Evolutionary conservation across 441 rosid species (phyloP), one percentile per base, ranked within the genome.

Genomic region (Bocquillonia castaneifolia): DNA sequence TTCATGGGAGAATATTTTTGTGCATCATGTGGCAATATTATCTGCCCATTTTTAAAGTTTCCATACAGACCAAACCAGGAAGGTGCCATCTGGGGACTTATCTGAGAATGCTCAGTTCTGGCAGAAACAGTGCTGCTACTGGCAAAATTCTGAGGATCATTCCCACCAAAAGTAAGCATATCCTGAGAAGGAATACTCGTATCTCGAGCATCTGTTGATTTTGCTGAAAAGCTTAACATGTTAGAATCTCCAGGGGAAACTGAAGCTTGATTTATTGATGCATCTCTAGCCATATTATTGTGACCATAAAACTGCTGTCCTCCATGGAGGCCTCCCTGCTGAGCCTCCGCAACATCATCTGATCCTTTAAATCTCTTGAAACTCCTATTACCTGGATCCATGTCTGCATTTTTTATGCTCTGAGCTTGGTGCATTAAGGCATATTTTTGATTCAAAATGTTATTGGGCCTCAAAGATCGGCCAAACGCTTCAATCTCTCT

Each of bases 61-160:
- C 93, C 91, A 77, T 77, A 83, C 75, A 78, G 88, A 80, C 77
- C 85, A 71, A 85, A 88, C 96, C 95, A 88, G 59, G 95, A 81
- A 53, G 95, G 88, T 31, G 87, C 92, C 85, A 83, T 84, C 77
- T 79, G 92, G 64, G 85, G 85, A 81, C 86, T 88, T 71, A 85
- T 75, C 68, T 84, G 86, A 59, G 83, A 73, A 71, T 77, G 77
- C 61, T 82, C 86, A 56, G 76, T 72, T 78, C 73, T 81, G 59
- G 63, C 74, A 56, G 73, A 67, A 75, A 74, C 77, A 63, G 71
- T 48, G 70, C 67, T 79, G 71, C 76, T 60, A 50, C 66, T 66
- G 52, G 80, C 36, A 39, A 70, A 59, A 75, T 74, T 74, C 67
- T 56, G 85, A 47, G 84, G 45, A 74, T 65, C 82, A 68, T 70